Evolutionary conservation across 148 eudicot genomes (phyloP), one percentile per base, ranked within the genome.

Genomic region (Pharnaceum exiguum): DNA sequence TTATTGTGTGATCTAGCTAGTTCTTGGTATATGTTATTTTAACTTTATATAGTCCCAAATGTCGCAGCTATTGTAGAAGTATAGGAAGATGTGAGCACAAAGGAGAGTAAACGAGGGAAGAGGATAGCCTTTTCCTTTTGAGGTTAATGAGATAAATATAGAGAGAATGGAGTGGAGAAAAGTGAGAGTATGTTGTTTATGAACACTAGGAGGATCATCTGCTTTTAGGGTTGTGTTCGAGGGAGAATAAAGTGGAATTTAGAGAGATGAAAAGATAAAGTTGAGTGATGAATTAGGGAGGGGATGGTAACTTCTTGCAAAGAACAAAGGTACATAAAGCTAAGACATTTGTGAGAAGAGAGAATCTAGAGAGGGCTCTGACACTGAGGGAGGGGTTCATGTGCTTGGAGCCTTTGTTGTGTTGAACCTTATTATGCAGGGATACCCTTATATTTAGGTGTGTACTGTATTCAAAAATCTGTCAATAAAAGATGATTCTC

Each of bases 141-240:
- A 63, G 63, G 55, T 49, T 44, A 59, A 45, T 46, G 55, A 52
- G 45, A 55, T 74, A 60, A 67, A 63, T 59, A 58, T 57, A 59
- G 47, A 65, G 58, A 40, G 42, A 26, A 30, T 5, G 40, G 32
- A 36, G 55, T n/a, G 40, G 59, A 46, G 63, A 74, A 72, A 72
- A 69, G 73, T 52, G 42, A 51, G 28, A 63, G 63, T 46, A 45
- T 63, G 76, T 62, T 73, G 84, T 76, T 80, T 82, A 75, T 82
- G 95, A 84, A 79, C 79, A 79, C 80, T 72, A 80, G 82, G 88
- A 78, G 94, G 90, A 85, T 81, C 68, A 26, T 61, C 66, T 81
- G 77, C 82, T 80, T 77, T 72, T 74, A 67, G 75, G 78, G 77
- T 46, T 66, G 76, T 77, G 77, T 75, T 82, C 64, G 59, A 75